Evolutionary conservation across 106 monocot genomes (phyloP), one percentile per base, ranked within the genome.

Genomic region (Dioscorea alata): DNA sequence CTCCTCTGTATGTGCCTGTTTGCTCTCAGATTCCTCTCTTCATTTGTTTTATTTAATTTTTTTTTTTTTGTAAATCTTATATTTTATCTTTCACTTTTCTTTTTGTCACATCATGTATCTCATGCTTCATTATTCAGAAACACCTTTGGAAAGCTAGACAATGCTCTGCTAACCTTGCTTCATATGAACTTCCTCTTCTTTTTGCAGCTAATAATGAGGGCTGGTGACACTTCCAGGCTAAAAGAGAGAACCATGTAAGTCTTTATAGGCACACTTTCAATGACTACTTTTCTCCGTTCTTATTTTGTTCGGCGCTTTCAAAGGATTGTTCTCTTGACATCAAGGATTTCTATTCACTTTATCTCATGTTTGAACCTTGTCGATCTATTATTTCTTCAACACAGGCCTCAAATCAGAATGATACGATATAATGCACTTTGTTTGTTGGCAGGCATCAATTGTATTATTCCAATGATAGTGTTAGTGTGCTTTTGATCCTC

Each of bases 21-120:
- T 56, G 10, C n/a, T 14, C 54, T 7, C 23, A 22, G 35, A 32
- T 63, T 33, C 16, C 33, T 32, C 19, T 1, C 15, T 18, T n/a
- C 33, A 17, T 33, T 12, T 33, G 23, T 20, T 22, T 23, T 22
- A 4, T 59, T n/a, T 59, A 21, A 4, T 22, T 59, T 59, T n/a
- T n/a, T n/a, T n/a, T n/a, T n/a, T n/a, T n/a, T n/a, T n/a, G n/a
- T n/a, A n/a, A 28, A 28, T 59, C 22, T 21, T 4, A 20, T 59
- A 12, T 23, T 23, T 59, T 22, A 22, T 18, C 12, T 8, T 23
- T 4, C 23, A 7, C 22, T 22, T 23, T 59, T 59, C 59, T 59
- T 59, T 59, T 59, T 59, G 59, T 59, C 59, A 59, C 22, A 21
- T 59, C 59, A 59, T 59, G 59, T 21, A 59, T 18, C 22, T 23